These are phyloP conservation scores for Hyphodiscus sp. DNA, from an alignment of 2,329 filamentous ascomycete species.

Conservation along the genomic window DNA sequence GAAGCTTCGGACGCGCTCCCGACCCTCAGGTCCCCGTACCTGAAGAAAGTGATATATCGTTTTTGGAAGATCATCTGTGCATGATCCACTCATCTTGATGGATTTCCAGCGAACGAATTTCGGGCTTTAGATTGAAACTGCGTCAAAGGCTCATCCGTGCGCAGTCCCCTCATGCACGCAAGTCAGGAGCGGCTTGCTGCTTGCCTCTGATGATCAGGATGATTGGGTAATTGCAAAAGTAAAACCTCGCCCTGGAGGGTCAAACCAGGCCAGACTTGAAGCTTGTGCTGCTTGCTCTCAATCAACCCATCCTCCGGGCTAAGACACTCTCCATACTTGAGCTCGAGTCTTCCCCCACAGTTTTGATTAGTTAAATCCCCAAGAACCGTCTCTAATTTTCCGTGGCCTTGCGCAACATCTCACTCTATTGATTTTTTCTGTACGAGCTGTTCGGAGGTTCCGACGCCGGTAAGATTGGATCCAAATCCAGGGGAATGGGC, in stretches of 20 bases:
- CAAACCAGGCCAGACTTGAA: slow-evolving; percentile 2
- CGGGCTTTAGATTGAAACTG: slow-evolving; percentile 5
- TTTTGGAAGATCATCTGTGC: slow-evolving; percentile 3
- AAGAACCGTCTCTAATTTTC: background rate
- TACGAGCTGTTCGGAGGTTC: slow-evolving; percentile 18
- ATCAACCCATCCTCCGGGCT: slow-evolving; percentile 18
- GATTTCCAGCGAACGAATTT: slow-evolving; percentile 2
- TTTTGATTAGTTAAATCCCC: slow-evolving; percentile 1
- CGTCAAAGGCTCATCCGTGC: slow-evolving; percentile 2
- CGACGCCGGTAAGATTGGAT: slow-evolving; percentile 17
- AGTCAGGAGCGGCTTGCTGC: slow-evolving; percentile 9
- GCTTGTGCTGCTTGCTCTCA: slow-evolving; percentile 13
- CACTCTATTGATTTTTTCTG: slow-evolving; percentile 17
- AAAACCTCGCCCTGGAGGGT: background rate
- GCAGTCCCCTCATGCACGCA: slow-evolving; percentile 7
- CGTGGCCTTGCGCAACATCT: slow-evolving; percentile 11
- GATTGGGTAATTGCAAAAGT: background rate
- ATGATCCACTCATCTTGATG: slow-evolving; percentile 6
- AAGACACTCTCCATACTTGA: slow-evolving; percentile 8
- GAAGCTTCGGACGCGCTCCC: background rate
- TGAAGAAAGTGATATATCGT: background rate
- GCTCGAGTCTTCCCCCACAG: slow-evolving; percentile 8
- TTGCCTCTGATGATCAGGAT: background rate
- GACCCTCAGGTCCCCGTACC: background rate
- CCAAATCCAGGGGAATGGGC: slow-evolving; percentile 15